Evolutionary conservation across 2,329 filamentous ascomycete genomes (phyloP).

Genomic region (Cladosporium colombiae): DNA sequence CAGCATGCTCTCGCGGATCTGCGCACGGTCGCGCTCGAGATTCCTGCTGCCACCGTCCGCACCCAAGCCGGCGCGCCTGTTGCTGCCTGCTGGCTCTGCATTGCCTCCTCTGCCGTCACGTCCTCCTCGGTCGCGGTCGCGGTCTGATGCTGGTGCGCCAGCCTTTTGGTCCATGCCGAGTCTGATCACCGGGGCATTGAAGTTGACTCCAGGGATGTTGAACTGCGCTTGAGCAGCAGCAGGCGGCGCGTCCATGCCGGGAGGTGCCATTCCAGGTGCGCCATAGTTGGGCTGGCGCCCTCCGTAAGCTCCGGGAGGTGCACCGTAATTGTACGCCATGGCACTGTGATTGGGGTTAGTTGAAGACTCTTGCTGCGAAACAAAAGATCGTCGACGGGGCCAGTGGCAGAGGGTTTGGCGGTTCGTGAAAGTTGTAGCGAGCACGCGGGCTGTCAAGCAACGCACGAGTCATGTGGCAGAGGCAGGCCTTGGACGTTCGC

Average conservation of each 20-base stretch:
- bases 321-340: slow-evolving; percentile 40
- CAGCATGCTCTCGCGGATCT: slow-evolving; percentile 36
- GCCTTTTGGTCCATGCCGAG: slow-evolving; percentile 68
- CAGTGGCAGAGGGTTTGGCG: not conserved
- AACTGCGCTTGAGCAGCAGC: slow-evolving; percentile 72
- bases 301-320: slow-evolving; percentile 64
- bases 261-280: slow-evolving; percentile 61
- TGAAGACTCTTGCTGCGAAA: not conserved
- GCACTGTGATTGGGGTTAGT: not conserved
- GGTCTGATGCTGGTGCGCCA: slow-evolving; percentile 29
- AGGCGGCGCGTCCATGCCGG: slow-evolving; percentile 73
- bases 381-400: not conserved
- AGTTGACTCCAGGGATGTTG: slow-evolving; percentile 91
- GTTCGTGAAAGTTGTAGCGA: slow-evolving; percentile 12
- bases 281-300: slow-evolving; percentile 69
- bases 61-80: slow-evolving; percentile 59
- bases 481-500: slow-evolving; percentile 13
- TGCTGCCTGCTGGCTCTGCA: slow-evolving; percentile 38
- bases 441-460: not conserved
- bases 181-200: slow-evolving; percentile 93
- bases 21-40: slow-evolving; percentile 53
- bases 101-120: slow-evolving; percentile 36
- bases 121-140: slow-evolving; percentile 10
- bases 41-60: slow-evolving; percentile 54
- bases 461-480: slow-evolving; percentile 11